These are phyloP conservation scores for Claviceps maximensis DNA, from an alignment of 2,329 filamentous ascomycete genomes.

Conservation along the genomic window DNA sequence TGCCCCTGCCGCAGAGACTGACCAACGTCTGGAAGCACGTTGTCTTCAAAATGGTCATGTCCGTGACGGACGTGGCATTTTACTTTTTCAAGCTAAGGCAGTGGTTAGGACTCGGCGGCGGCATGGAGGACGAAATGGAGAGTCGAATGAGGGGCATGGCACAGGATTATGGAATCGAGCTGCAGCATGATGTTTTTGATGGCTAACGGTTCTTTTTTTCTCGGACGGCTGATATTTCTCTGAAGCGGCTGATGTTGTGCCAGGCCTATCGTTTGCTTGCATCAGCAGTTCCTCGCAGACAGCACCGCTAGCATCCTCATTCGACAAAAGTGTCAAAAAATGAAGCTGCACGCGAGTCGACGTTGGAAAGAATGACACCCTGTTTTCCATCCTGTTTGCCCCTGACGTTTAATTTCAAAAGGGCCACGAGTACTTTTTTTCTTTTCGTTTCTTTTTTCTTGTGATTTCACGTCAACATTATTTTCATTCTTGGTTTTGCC, in stretches of 20 bases:
- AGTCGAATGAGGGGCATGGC: constrained; percentile 75
- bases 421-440: neutral
- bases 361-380: no score
- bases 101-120: constrained; percentile 59
- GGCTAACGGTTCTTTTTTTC: constrained; percentile 35
- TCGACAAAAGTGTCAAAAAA: no score
- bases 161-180: constrained; percentile 79
- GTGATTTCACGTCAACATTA: neutral
- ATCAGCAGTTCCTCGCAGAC: no score
- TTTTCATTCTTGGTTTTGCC: neutral
- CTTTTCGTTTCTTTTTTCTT: neutral
- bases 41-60: constrained; percentile 66
- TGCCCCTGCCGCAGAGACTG: constrained; percentile 48
- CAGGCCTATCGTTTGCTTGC: no score
- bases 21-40: constrained; percentile 63
- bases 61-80: constrained; percentile 68
- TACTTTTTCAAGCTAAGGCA: constrained; percentile 70
- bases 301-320: no score
- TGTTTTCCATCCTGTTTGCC: no score
- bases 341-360: no score
- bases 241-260: no score
- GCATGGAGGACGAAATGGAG: constrained; percentile 94
- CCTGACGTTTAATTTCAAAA: no score
- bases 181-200: constrained; percentile 81
- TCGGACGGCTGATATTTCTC: no score